Percentiles rank a stretch among this genome's conserved stretches.
Conservation (phyloP, 225 moss, liverwort and hornwort species). For the Anthoceros angustus region DNA sequence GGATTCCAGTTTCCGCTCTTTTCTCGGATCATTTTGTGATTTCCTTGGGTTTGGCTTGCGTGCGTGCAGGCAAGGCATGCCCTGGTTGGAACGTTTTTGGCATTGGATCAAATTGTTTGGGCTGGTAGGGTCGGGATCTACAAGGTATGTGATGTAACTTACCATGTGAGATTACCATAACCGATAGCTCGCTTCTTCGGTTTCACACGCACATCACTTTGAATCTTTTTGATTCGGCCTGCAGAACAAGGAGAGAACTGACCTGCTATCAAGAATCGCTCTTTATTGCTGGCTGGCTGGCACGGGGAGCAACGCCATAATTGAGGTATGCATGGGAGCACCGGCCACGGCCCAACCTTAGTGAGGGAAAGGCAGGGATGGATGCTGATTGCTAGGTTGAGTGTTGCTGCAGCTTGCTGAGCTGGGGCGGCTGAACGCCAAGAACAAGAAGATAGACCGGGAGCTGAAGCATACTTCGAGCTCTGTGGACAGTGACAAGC, state of each 20-base stretch:
- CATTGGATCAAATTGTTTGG: conserved; percentile 97
- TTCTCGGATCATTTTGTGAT: conserved; percentile 10
- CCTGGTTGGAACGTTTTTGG: conserved; percentile 71
- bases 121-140: conserved; percentile 93
- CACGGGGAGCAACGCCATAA: conserved; percentile 32
- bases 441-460: conserved; percentile 48
- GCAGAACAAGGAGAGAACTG: conserved; percentile 66
- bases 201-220: too few species aligned
- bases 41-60: too few species aligned
- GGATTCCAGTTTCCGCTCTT: too few species aligned
- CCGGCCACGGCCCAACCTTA: conserved; percentile 11
- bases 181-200: too few species aligned
- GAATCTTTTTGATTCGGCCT: background rate
- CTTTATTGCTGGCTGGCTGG: conserved; percentile 93
- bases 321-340: conserved; percentile 32
- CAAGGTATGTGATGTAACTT: too few species aligned
- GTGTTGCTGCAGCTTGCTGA: conserved; percentile 42
- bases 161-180: too few species aligned
- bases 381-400: too few species aligned
- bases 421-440: conserved; percentile 37
- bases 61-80: conserved; percentile 67
- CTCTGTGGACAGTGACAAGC: conserved; percentile 44
- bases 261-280: conserved; percentile 62
- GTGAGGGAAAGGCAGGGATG: too few species aligned
- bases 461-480: conserved; percentile 48